Percentiles rank a stretch among this genome's conserved stretches.
These are phyloP conservation scores for Coemansia sp. DNA, from an alignment of 192 early-diverging fungal genomes.

Conservation along the genomic window DNA sequence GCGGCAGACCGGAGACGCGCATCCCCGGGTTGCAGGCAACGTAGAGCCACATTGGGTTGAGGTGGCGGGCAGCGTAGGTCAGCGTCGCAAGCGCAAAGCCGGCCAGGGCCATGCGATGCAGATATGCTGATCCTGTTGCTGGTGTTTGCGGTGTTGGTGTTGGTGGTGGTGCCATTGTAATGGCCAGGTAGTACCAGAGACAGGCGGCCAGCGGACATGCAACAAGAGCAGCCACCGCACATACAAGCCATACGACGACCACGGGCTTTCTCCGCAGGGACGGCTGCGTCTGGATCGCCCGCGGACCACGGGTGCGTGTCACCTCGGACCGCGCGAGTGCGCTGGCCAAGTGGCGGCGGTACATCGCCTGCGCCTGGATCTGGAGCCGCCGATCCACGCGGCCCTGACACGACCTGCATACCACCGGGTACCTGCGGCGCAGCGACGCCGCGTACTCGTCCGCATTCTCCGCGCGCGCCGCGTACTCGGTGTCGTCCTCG, in stretches of 20 bases:
- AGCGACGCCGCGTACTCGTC: constrained; percentile 37
- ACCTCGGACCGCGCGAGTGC: constrained; percentile 32
- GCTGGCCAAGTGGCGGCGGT: constrained; percentile 30
- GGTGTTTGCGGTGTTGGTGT: too few relatives aligned
- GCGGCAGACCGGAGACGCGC: constrained; percentile 30
- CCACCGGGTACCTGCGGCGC: constrained; percentile 35
- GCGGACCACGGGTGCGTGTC: constrained; percentile 15
- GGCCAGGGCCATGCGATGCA: not conserved
- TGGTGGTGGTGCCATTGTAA: not conserved
- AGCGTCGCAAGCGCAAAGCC: constrained; percentile 14
- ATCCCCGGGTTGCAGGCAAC: constrained; percentile 30
- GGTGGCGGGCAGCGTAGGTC: constrained; percentile 21
- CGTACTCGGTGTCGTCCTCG: constrained; percentile 36
- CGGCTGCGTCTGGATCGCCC: constrained; percentile 20
- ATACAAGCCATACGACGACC: constrained; percentile 24
- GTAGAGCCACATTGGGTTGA: constrained; percentile 48
- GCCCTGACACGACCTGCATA: constrained; percentile 36
- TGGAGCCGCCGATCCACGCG: constrained; percentile 36
- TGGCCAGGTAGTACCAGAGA: constrained; percentile 11
- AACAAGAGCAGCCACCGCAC: constrained; percentile 15
- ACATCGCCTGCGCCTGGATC: constrained; percentile 41
- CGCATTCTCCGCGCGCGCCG: constrained; percentile 7
- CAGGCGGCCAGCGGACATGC: constrained; percentile 20
- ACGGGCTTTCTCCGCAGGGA: constrained; percentile 35
- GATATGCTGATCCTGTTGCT: not conserved